Evolutionary conservation across 2,329 filamentous ascomycete genomes (phyloP), one percentile per base, ranked within the genome.

Genomic region (Pseudogymnoascus sp.): DNA sequence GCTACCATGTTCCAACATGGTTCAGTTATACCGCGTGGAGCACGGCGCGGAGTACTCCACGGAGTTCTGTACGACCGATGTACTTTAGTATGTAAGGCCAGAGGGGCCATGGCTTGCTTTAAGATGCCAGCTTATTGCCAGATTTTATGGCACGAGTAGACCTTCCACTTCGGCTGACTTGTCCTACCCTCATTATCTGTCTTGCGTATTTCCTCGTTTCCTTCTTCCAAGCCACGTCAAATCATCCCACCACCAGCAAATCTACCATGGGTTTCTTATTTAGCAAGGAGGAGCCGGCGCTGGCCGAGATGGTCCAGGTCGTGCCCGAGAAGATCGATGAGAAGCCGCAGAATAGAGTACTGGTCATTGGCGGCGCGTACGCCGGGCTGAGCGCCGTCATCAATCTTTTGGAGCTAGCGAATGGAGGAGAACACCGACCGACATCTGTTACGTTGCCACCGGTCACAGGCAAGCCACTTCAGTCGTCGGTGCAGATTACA

Each of bases 341-440:
- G 18, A 35, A 38, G 32, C 57, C 57, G 6, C 32, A 37, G 37
- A 58, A 58, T 71, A 80, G 76, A 66, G 78, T 91, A 9, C 77
- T 91, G 37, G 77, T 91, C 61, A 79, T 87, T 32, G 89, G 89
- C 37, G 87, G 86, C 65, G 87, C 85, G 38, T 91, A 91, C 67
- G 82, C 79, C n/a, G 89, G 89, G 34, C 78, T 91, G 4, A 81
- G 85, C 11, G 79, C 83, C 1, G 81, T 84, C 5, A 74, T 89
- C 66, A 88, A 89, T 69, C 78, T 92, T 6, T 74, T 87, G 18
- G 86, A 90, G 69, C 77, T 88, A 35, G 82, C 81, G 62, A 77
- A 81, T 62, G 85, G 85, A 16, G 74, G 77, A 63, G 69, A 73
- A 6, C 63, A 58, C 68, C 62, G 58, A 67, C 62, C 6, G 64